Evolutionary conservation across 2,329 filamentous ascomycete species (phyloP), one percentile per base, ranked within the genome.

Genomic region (Beauveria sp.): DNA sequence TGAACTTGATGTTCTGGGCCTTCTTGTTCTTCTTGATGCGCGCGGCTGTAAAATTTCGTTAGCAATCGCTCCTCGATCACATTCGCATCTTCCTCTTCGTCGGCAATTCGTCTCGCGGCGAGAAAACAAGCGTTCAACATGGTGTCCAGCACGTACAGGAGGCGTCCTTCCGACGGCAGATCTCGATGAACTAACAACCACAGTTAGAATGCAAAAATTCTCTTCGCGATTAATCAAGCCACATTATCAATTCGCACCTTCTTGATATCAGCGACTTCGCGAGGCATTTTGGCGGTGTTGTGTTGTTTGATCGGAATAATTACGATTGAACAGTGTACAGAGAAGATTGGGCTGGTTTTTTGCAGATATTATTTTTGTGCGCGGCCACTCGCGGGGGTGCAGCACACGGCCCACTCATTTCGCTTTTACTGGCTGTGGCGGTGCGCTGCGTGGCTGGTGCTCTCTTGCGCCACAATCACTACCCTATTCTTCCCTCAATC

Each of bases 121-220:
- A 5, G 18, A 28, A 3, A 16, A 28, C 3, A 22, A 24, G 51
- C 20, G 18, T 49, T 54, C 16, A 26, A 8, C 43, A 22, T 34
- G n/a, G 22, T 12, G 18, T n/a, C 42, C 28, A 16, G 46, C 54
- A 93, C 92, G 76, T 90, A 99, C 95, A 96, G 78, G 90, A 96
- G 79, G 95, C 95, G 88, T 99, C 96, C 86, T 96, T 96, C 80
- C 95, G 90, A 82, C 93, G 90, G 88, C 91, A 96, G 87, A 99
- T 96, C 89, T 98, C 95, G 81, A 99, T 96, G 91, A 99, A 99
- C 87, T 96, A 79, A 62, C 24, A 52, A 16, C 10, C 46, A 18
- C 63, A 20, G 70, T 75, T 67, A 77, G 74, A 49, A 42, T 50
- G 53, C 50, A 45, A 24, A 24, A n/a, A 34, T 38, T 54, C 31